Evolutionary conservation across 2,329 filamentous ascomycete species (phyloP).

Genomic region (Penicillium psychrosexuale): DNA sequence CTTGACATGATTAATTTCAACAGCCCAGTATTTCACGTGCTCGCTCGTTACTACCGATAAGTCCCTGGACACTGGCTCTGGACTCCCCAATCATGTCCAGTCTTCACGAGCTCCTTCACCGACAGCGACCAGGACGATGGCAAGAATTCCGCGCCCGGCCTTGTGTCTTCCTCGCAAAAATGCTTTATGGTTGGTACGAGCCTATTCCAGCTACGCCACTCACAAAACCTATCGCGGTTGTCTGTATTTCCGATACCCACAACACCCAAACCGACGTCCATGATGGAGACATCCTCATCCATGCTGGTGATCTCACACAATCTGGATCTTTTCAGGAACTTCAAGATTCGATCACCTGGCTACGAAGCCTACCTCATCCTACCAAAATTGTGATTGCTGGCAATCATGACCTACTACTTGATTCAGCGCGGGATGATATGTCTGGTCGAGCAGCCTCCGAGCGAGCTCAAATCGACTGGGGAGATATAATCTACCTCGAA

Average conservation of each 20-base stretch:
- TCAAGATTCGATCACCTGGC: slow-evolving; percentile 73
- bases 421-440: slow-evolving; percentile 51
- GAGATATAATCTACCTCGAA: slow-evolving; percentile 68
- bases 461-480: slow-evolving; percentile 57
- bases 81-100: slow-evolving; percentile 4
- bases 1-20: too few species aligned
- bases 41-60: too few species aligned
- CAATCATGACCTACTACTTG: slow-evolving; percentile 82
- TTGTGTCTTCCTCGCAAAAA: slow-evolving; percentile 14
- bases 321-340: slow-evolving; percentile 66
- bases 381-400: slow-evolving; percentile 77
- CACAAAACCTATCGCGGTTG: slow-evolving; percentile 12
- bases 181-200: slow-evolving; percentile 15
- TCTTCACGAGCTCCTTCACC: slow-evolving; percentile 14
- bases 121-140: slow-evolving; percentile 15
- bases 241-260: slow-evolving; percentile 34
- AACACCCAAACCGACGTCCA: slow-evolving; percentile 24
- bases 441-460: slow-evolving; percentile 43
- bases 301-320: slow-evolving; percentile 51
- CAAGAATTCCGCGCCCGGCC: slow-evolving; percentile 13
- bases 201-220: slow-evolving; percentile 11
- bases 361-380: slow-evolving; percentile 64
- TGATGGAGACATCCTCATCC: slow-evolving; percentile 40
- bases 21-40: too few species aligned
- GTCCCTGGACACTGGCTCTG: too few species aligned